Percentiles rank a stretch among this genome's conserved stretches.
phyloP scores from a whole-genome alignment of 78 protist genomes.

The Dictyostelium purpureum region DNA sequence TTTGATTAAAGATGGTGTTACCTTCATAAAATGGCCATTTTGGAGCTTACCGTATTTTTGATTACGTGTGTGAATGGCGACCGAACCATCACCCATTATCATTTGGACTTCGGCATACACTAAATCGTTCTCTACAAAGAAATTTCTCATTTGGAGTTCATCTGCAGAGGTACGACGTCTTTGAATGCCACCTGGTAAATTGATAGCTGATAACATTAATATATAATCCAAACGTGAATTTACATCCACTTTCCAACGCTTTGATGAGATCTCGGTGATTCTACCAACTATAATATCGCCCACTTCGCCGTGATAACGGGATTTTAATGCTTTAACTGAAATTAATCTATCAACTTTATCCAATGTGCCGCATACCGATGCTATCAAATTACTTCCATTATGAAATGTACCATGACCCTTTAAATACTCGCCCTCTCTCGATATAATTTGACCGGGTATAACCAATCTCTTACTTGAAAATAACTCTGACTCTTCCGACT shows the following conservation, averaged over 20 bases:
- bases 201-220: slow-evolving; percentile 85
- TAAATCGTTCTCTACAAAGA: slow-evolving; percentile 90
- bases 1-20: slow-evolving; percentile 82
- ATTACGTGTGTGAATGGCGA: slow-evolving; percentile 89
- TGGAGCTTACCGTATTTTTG: slow-evolving; percentile 85
- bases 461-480: slow-evolving; percentile 1
- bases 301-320: slow-evolving; percentile 87
- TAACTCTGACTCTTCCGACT: background rate
- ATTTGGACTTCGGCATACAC: slow-evolving; percentile 92
- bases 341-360: slow-evolving; percentile 87
- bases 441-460: slow-evolving; percentile 71
- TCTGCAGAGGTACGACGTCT: slow-evolving; percentile 87
- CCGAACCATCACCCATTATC: slow-evolving; percentile 72
- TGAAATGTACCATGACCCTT: slow-evolving; percentile 82
- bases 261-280: slow-evolving; percentile 74
- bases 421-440: slow-evolving; percentile 75
- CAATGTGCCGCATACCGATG: slow-evolving; percentile 89
- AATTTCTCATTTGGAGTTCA: slow-evolving; percentile 89
- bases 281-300: slow-evolving; percentile 95
- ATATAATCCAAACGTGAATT: slow-evolving; percentile 76
- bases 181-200: slow-evolving; percentile 93
- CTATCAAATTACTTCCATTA: background rate
- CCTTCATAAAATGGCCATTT: slow-evolving; percentile 70
- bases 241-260: slow-evolving; percentile 90
- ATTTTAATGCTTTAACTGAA: slow-evolving; percentile 76